These are phyloP conservation scores for Cryptosporidium sp. DNA, from an alignment of 169 alveolate species.

Conservation along the genomic window DNA sequence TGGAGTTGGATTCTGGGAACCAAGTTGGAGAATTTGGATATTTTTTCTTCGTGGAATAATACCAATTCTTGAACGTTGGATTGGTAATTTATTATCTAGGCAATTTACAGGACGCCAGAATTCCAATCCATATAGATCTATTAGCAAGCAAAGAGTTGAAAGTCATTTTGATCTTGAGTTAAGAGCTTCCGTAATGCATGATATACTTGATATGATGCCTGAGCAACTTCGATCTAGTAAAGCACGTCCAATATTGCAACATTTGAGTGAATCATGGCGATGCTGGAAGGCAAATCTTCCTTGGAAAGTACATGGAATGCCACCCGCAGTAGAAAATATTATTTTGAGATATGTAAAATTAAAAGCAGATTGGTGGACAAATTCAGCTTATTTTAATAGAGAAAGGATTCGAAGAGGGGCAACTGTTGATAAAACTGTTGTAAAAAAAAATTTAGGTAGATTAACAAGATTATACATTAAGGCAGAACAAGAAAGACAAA, in stretches of 20 bases:
- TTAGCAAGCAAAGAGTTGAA: conserved; percentile 99
- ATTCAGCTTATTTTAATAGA: conserved; percentile 99
- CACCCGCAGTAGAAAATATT: conserved; percentile 99
- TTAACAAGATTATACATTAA: conserved; percentile 99
- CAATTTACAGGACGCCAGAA: conserved; percentile 99
- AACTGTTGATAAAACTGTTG: conserved; percentile 99
- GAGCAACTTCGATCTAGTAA: conserved; percentile 99
- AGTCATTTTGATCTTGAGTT: conserved; percentile 98
- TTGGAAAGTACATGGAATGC: conserved; percentile 99
- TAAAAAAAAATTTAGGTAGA: conserved; percentile 99
- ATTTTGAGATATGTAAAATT: conserved; percentile 97
- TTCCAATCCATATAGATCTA: conserved; percentile 98
- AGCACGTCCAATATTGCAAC: conserved; percentile 98
- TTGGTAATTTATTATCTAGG: conserved; percentile 97
- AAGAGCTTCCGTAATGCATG: conserved; percentile 99
- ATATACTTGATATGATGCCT: conserved; percentile 99
- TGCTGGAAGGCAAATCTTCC: conserved; percentile 99
- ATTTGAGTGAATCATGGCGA: conserved; percentile 99
- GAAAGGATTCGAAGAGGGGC: conserved; percentile 99
- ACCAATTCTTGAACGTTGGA: conserved; percentile 99
- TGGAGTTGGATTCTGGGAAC: conserved; percentile 99
- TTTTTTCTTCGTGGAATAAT: conserved; percentile 98
- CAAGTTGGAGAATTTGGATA: conserved; percentile 99
- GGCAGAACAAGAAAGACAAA: conserved; percentile 99
- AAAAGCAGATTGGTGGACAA: conserved; percentile 99